Conservation (phyloP, 805 yeast species). For the Metschnikowia henanensis region DNA sequence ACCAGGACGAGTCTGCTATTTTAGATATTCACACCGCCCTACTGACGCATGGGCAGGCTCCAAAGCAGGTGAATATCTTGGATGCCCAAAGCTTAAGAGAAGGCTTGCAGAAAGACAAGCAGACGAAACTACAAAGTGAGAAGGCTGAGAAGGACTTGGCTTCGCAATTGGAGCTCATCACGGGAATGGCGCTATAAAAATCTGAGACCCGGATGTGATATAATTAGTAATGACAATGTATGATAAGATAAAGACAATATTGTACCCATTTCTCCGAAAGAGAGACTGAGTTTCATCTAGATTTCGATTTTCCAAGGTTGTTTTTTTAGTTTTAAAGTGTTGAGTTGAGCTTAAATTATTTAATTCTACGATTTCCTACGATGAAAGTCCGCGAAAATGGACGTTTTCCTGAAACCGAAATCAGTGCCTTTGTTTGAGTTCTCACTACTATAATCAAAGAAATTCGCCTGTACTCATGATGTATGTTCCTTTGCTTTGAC, state of each 20-base stretch:
- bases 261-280: no score
- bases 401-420: no score
- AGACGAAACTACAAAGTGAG: slow-evolving; percentile 27
- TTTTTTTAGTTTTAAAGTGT: no score
- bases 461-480: no score
- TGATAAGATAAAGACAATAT: background rate
- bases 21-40: slow-evolving; percentile 17
- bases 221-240: background rate
- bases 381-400: no score
- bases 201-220: background rate
- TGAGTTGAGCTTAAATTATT: no score
- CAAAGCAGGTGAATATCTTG: slow-evolving; percentile 29
- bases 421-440: no score
- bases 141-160: slow-evolving; percentile 41
- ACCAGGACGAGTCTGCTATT: slow-evolving; percentile 28
- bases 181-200: slow-evolving; percentile 34
- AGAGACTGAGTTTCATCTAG: no score
- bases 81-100: slow-evolving; percentile 33
- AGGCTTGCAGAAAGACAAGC: slow-evolving; percentile 41
- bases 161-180: slow-evolving; percentile 47
- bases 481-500: no score
- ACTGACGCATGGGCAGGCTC: slow-evolving; percentile 12
- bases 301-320: no score
- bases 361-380: no score
- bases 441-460: no score